Percentiles rank a stretch among this genome's conserved stretches.
phyloP scores from a whole-genome alignment of 495 filamentous ascomycete genomes.

The Evernia prunastri region DNA sequence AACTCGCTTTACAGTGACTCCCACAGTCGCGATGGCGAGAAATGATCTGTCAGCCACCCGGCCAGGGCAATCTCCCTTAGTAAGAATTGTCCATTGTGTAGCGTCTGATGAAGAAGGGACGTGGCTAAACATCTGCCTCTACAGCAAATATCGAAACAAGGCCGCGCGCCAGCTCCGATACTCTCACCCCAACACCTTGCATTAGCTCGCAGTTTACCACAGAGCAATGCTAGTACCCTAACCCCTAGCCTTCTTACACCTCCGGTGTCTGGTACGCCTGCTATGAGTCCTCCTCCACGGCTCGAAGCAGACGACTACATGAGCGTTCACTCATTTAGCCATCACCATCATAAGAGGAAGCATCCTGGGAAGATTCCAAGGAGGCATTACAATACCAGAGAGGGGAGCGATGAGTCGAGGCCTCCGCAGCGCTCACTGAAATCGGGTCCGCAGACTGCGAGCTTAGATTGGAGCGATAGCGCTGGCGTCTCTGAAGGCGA shows the following conservation, averaged over 20 bases:
- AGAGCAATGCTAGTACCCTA: constrained; percentile 17
- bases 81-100: neutral
- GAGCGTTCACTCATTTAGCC: neutral
- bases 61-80: neutral
- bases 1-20: neutral
- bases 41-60: neutral
- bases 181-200: constrained; percentile 10
- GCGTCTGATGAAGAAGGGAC: neutral
- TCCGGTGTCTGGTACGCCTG: constrained; percentile 11
- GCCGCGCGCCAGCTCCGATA: constrained; percentile 11
- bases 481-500: neutral
- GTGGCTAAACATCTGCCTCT: neutral
- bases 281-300: constrained; percentile 22
- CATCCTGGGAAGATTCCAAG: neutral
- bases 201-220: constrained; percentile 14
- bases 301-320: constrained; percentile 23
- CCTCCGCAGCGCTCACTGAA: neutral
- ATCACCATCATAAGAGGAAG: constrained; percentile 5
- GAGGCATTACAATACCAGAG: constrained; percentile 2
- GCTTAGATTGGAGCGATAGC: neutral
- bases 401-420: constrained; percentile 1
- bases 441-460: neutral
- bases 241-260: constrained; percentile 20
- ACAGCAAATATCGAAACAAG: constrained; percentile 7
- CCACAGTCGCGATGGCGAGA: neutral